phyloP scores from a whole-genome alignment of 1,139 yeast species.

The Geotrichum macrosporum region DNA sequence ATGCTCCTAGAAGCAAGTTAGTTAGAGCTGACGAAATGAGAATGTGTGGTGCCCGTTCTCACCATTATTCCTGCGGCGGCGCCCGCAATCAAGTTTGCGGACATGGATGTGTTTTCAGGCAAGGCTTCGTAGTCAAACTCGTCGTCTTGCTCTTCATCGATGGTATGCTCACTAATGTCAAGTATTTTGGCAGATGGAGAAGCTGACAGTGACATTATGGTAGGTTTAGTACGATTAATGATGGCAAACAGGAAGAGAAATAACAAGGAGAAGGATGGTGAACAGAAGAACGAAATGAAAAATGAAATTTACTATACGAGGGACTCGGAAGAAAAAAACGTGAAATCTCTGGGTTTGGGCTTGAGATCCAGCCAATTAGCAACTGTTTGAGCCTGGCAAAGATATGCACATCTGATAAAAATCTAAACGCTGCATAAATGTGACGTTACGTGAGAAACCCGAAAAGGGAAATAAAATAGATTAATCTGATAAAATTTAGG shows the following conservation, averaged over 20 bases:
- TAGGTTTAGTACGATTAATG: too few species aligned
- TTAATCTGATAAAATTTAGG: too few species aligned
- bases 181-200: background rate
- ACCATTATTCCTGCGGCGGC: slow-evolving; percentile 91
- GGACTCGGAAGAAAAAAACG: too few species aligned
- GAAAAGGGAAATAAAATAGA: too few species aligned
- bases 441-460: too few species aligned
- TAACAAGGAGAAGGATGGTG: background rate
- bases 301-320: background rate
- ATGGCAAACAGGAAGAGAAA: background rate
- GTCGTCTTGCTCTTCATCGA: slow-evolving; percentile 30
- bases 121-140: slow-evolving; percentile 76
- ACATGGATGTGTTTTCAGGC: slow-evolving; percentile 79
- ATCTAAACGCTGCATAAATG: too few species aligned
- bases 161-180: slow-evolving; percentile 8
- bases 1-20: slow-evolving; percentile 51
- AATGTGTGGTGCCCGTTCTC: background rate
- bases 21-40: too few species aligned
- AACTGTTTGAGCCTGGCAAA: too few species aligned
- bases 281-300: background rate
- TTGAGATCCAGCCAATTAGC: too few species aligned
- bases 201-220: background rate
- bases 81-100: slow-evolving; percentile 87
- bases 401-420: too few species aligned
- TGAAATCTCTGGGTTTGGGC: too few species aligned